Conservation (phyloP, 495 filamentous ascomycete genomes). For the Parachaetomium inaequale region DNA sequence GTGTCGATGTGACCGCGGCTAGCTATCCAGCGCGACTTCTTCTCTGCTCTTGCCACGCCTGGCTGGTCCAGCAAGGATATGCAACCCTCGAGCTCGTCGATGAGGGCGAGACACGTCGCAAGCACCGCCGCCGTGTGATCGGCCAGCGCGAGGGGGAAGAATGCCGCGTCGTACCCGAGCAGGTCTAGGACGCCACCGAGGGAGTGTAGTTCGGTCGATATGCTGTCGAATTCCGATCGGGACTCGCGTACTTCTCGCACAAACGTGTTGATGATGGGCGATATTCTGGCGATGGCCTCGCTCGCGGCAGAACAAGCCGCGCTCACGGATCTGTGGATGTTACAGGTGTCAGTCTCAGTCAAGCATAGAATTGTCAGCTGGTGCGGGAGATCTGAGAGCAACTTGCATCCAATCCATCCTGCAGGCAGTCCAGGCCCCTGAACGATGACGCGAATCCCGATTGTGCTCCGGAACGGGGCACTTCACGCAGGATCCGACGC, state of each 20-base stretch:
- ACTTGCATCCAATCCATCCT: constrained; percentile 13
- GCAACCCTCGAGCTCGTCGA: constrained; percentile 36
- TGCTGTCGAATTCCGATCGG: constrained; percentile 42
- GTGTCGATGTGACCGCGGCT: constrained; percentile 34
- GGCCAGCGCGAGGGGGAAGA: constrained; percentile 38
- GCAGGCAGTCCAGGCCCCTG: background rate
- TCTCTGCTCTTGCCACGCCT: constrained; percentile 37
- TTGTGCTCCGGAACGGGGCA: background rate
- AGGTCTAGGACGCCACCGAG: constrained; percentile 44
- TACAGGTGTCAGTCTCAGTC: background rate
- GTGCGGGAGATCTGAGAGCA: background rate
- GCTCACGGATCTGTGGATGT: constrained; percentile 37
- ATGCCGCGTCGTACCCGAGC: constrained; percentile 42
- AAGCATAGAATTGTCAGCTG: background rate
- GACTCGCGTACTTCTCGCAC: constrained; percentile 48
- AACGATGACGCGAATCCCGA: background rate
- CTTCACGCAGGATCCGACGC: background rate
- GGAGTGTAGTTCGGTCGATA: constrained; percentile 49
- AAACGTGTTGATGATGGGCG: constrained; percentile 32
- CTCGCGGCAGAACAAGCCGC: constrained; percentile 40
- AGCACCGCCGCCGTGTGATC: constrained; percentile 38
- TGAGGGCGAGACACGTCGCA: constrained; percentile 32
- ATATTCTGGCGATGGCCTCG: constrained; percentile 34
- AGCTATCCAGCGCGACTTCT: constrained; percentile 40
- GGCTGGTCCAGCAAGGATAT: constrained; percentile 30